Evolutionary conservation across 371 early-diverging fungal genomes (phyloP), one percentile per base, ranked within the genome.

Genomic region (Lichtheimia corymbifera): DNA sequence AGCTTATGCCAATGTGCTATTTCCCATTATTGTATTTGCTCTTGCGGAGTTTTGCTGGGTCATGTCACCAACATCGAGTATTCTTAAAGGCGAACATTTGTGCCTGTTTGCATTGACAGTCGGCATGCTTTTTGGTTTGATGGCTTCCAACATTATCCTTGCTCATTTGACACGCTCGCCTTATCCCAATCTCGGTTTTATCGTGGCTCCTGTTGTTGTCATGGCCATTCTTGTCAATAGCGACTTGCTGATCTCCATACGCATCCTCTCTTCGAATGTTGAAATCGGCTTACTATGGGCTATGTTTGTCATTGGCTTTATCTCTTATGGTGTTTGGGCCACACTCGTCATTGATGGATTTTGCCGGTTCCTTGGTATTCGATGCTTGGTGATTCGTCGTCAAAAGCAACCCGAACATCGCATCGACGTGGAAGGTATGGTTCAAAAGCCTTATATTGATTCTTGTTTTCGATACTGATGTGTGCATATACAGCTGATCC

Each of bases 141-240:
- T 95, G 71, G 92, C 92, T 50, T 93, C 94, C 66, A 88, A 89
- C 69, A 95, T 96, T 65, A 94, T 95, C 53, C 66, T 94, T 63
- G 91, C 93, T 24, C 94, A 95, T 64, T 83, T 96, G 35, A 95
- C 93, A 22, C 88, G 88, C 72, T 83, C 82, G 60, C 78, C 80
- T 18, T 96, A 87, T 72, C 96, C 95, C 27, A 82, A 79, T 63
- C 90, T 86, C 71, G 87, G 88, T 9, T 77, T 82, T 30, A 74
- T 92, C 62, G 70, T 88, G 53, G 61, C 85, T 2, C 93, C 93
- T 17, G 64, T 92, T 24, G 67, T 84, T n/a, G n/a, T 88, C 12
- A 92, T 91, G 50, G 87, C 88, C 1, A 61, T 85, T 18, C 63
- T 93, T 28, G 76, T 85, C 43, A 85, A 87, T 58, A 63, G 72